phyloP scores from a whole-genome alignment of 441 rosid species.

The Euphorbia corollata region DNA sequence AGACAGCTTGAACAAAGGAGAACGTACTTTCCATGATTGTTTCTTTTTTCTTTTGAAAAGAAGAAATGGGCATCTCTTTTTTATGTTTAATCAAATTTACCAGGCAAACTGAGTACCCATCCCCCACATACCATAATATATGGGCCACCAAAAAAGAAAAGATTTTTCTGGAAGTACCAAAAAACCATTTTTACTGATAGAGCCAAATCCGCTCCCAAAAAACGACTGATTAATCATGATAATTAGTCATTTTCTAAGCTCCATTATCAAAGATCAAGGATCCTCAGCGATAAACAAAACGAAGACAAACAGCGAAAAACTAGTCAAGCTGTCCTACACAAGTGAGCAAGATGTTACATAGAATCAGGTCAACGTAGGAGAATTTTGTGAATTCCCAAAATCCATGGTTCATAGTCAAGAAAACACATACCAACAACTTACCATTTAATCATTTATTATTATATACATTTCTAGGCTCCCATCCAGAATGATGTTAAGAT shows the following conservation, averaged over 20 bases:
- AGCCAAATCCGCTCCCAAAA: not conserved
- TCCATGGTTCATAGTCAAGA: not conserved
- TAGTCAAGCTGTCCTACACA: not conserved
- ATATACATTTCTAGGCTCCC: no score
- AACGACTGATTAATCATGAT: not conserved
- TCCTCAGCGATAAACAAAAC: not conserved
- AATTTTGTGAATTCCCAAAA: conserved; percentile 13
- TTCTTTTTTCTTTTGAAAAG: not conserved
- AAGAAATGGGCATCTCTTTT: not conserved
- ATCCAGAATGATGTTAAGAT: no score
- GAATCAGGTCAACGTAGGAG: not conserved
- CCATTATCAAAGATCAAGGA: not conserved
- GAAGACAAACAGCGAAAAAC: not conserved
- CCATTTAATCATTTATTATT: not conserved
- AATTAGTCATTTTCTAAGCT: not conserved
- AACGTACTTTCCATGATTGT: no score
- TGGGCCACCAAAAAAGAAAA: not conserved
- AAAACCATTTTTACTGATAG: no score
- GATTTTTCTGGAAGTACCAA: not conserved
- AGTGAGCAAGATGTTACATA: not conserved
- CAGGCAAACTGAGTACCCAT: not conserved
- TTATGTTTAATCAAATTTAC: not conserved
- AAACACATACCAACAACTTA: not conserved
- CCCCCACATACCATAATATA: conserved; percentile 1
- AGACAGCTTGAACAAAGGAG: no score